A percentile compares a stretch with the other conserved stretches of the same genome.
These are phyloP conservation scores for Saturnispora silvae DNA, from an alignment of 805 yeast genomes.

Conservation along the genomic window DNA sequence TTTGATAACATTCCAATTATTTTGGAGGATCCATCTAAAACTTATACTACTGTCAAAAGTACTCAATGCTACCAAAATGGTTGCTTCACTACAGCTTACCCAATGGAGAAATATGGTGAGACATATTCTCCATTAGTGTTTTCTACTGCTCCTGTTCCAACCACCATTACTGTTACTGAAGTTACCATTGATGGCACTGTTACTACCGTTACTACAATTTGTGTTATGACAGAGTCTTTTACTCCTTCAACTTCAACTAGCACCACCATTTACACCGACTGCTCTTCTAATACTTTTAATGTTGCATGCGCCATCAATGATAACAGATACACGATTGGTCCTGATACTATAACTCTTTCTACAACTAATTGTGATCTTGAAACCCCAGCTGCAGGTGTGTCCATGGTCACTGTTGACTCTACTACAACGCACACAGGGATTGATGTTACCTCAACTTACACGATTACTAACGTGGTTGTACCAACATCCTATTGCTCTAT, in stretches of 20 bases:
- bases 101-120: constrained; percentile 2
- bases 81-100: constrained; percentile 10
- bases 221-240: constrained; percentile 11
- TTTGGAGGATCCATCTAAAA: constrained; percentile 1
- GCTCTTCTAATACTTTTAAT: not conserved
- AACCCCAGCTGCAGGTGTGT: not conserved
- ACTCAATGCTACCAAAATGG: not conserved
- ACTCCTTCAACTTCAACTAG: constrained; percentile 5
- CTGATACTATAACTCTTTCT: constrained; percentile 1
- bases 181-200: constrained; percentile 11
- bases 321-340: constrained; percentile 3
- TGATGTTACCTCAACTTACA: constrained; percentile 1
- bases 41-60: constrained; percentile 2
- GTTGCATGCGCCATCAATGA: not conserved
- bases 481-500: constrained; percentile 2
- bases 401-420: not conserved
- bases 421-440: not conserved
- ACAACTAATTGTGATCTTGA: constrained; percentile 1
- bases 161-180: constrained; percentile 11
- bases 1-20: constrained; percentile 7
- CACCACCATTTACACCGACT: constrained; percentile 5
- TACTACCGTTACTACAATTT: constrained; percentile 14
- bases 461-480: constrained; percentile 2
- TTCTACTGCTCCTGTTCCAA: constrained; percentile 1
- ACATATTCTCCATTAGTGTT: constrained; percentile 6